These are phyloP conservation scores for Stemphylium lycopersici DNA, from an alignment of 2,329 filamentous ascomycete genomes.

Conservation along the genomic window DNA sequence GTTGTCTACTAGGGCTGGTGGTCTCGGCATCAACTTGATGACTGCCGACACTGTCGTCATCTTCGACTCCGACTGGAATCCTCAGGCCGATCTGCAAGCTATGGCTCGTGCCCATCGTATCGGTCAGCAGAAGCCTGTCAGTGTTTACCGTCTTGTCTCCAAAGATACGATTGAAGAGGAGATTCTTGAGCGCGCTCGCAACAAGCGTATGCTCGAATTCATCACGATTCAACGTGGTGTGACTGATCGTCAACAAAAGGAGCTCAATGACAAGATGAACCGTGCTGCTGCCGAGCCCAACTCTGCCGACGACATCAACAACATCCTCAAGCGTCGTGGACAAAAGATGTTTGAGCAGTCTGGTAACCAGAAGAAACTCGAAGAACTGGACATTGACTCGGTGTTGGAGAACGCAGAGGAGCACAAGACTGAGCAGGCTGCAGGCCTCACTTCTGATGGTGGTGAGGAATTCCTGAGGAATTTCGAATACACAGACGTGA, in stretches of 20 bases:
- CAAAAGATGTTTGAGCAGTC: conserved; percentile 99
- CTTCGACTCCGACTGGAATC: conserved; percentile 99
- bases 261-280: conserved; percentile 71
- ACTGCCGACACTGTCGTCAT: conserved; percentile 97
- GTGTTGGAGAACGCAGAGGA: conserved; percentile 97
- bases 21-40: conserved; percentile 98
- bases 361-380: conserved; percentile 93
- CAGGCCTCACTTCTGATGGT: conserved; percentile 92
- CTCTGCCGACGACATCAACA: conserved; percentile 92
- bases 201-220: conserved; percentile 97
- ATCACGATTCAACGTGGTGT: conserved; percentile 97
- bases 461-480: conserved; percentile 93
- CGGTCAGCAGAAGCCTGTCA: conserved; percentile 93
- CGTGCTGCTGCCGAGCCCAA: conserved; percentile 77
- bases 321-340: conserved; percentile 95
- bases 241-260: conserved; percentile 88
- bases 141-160: conserved; percentile 93
- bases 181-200: conserved; percentile 91
- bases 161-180: conserved; percentile 99
- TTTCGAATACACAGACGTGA: conserved; percentile 95
- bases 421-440: conserved; percentile 93
- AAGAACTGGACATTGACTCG: conserved; percentile 96
- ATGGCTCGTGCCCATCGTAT: conserved; percentile 99
- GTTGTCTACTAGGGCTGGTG: conserved; percentile 91
- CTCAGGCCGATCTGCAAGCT: conserved; percentile 94